These are phyloP conservation scores for Trapa incisa DNA, from an alignment of 345 rosid species.

Conservation along the genomic window DNA sequence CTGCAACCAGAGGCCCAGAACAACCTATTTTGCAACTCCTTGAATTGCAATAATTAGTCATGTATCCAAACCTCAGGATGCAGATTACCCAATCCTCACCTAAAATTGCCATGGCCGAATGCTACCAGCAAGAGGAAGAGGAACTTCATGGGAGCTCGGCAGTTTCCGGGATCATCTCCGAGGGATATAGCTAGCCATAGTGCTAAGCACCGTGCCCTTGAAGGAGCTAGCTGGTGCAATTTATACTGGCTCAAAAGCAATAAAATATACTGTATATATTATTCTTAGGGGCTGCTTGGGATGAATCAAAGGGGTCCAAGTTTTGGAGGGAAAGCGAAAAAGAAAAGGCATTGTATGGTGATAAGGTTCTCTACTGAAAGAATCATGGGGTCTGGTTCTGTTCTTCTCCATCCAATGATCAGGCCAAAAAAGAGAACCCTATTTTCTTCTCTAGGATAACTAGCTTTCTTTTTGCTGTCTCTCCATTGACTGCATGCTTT, in stretches of 20 bases:
- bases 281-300: neutral
- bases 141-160: too few relatives aligned
- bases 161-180: conserved; percentile 8
- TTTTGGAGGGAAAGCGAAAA: neutral
- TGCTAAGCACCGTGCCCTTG: neutral
- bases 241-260: conserved; percentile 1
- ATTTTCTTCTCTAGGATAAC: neutral
- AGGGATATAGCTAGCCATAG: neutral
- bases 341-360: neutral
- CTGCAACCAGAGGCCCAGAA: conserved; percentile 1
- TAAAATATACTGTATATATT: neutral
- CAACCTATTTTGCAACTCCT: neutral
- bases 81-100: neutral
- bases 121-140: neutral
- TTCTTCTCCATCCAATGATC: neutral
- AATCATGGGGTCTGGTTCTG: neutral
- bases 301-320: neutral
- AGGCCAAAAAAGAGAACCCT: neutral
- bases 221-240: neutral
- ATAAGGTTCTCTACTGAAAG: neutral
- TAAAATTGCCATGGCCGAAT: neutral
- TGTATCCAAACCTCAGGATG: conserved; percentile 3
- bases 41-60: neutral
- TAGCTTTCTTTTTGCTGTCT: neutral
- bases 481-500: neutral